Evolutionary conservation across 768 basidiomycete species (phyloP).

Genomic region (Agaricus sinodeliciosus): DNA sequence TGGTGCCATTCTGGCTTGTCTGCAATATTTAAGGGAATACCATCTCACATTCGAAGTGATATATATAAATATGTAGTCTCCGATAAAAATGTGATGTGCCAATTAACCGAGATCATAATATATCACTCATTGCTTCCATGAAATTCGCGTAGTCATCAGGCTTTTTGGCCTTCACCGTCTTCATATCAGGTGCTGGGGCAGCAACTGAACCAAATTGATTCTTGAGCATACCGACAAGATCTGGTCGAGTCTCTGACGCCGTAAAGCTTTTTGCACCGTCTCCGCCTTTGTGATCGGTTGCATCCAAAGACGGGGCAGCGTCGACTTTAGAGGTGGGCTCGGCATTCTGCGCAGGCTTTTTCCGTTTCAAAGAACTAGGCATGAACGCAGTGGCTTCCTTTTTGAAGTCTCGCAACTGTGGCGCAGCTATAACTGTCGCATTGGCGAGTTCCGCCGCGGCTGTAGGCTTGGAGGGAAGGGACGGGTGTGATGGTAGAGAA

Average conservation of each 20-base stretch:
- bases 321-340: conserved; percentile 40
- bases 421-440: conserved; percentile 78
- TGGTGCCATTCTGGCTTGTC: neutral
- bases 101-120: conserved; percentile 29
- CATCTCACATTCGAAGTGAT: neutral
- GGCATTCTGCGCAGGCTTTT: conserved; percentile 35
- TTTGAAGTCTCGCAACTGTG: conserved; percentile 87
- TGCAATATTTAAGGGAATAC: too few relatives aligned
- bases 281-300: conserved; percentile 22
- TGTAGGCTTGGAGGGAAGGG: conserved; percentile 28
- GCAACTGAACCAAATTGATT: conserved; percentile 43
- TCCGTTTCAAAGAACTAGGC: conserved; percentile 75
- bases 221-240: conserved; percentile 57
- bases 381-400: conserved; percentile 94
- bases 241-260: conserved; percentile 40
- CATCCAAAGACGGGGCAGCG: conserved; percentile 53
- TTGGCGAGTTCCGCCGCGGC: conserved; percentile 33
- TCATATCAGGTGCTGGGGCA: conserved; percentile 17
- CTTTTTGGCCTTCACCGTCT: conserved; percentile 26
- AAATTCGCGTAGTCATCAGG: conserved; percentile 75
- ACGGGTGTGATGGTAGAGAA: conserved; percentile 20
- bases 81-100: neutral
- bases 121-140: conserved; percentile 69
- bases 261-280: conserved; percentile 10
- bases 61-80: neutral